A percentile compares a stretch with the other conserved stretches of the same genome.
Conservation (phyloP, 129 eudicot species). For the Artemisia argyi region DNA sequence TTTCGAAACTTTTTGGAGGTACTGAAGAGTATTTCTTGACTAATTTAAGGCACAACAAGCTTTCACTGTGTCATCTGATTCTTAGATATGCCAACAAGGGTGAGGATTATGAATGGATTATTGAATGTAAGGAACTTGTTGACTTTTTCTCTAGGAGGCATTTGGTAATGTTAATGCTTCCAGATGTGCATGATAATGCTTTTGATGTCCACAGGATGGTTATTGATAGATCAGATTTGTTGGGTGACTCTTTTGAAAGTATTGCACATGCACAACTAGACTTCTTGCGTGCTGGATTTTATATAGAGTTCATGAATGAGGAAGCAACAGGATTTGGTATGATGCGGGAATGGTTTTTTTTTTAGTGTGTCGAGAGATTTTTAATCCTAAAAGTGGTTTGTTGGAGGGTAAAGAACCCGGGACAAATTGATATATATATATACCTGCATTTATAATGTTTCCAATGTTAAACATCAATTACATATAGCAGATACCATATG, state of each 20-base stretch:
- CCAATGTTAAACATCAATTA: no score
- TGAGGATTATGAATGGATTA: constrained; percentile 67
- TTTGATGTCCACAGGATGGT: constrained; percentile 78
- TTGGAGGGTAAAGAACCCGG: constrained; percentile 14
- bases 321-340: constrained; percentile 96
- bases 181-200: constrained; percentile 59
- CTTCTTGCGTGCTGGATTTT: constrained; percentile 55
- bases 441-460: no score
- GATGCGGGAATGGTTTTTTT: constrained; percentile 81
- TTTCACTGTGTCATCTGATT: constrained; percentile 47
- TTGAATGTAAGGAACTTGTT: constrained; percentile 54
- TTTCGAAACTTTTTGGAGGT: constrained; percentile 44
- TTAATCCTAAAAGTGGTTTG: constrained; percentile 70
- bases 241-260: constrained; percentile 71
- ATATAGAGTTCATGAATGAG: constrained; percentile 76
- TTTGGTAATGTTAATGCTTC: constrained; percentile 74
- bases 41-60: constrained; percentile 47
- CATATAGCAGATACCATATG: no score
- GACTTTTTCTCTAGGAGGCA: constrained; percentile 73
- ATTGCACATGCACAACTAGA: constrained; percentile 50
- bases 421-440: no score
- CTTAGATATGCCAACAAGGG: constrained; percentile 50
- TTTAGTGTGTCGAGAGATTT: constrained; percentile 78
- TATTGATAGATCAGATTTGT: constrained; percentile 69
- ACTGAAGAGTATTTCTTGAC: constrained; percentile 55